phyloP scores from a whole-genome alignment of 176 grass and related monocot species.

The Triticum monococcum region DNA sequence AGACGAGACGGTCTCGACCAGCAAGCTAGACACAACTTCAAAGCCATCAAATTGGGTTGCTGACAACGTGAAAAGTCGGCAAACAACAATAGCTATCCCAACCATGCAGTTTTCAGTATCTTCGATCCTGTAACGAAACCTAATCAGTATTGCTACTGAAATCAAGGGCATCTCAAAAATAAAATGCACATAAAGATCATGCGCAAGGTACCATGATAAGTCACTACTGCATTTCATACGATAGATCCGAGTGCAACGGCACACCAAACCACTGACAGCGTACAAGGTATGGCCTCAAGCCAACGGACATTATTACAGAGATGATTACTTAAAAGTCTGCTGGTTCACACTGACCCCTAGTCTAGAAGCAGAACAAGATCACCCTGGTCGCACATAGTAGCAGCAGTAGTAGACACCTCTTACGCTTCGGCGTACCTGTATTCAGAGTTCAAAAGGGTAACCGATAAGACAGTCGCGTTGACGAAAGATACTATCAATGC shows the following conservation, averaged over 20 bases:
- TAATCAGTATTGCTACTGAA: not conserved
- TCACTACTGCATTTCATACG: not conserved
- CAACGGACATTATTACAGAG: constrained; percentile 42
- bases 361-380: constrained; percentile 31
- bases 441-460: constrained; percentile 13
- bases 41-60: too few relatives aligned
- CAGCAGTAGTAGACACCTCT: constrained; percentile 4
- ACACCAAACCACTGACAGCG: not conserved
- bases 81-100: too few relatives aligned
- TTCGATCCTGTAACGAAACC: too few relatives aligned
- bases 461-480: not conserved
- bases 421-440: constrained; percentile 68
- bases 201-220: not conserved
- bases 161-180: not conserved
- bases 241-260: not conserved
- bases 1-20: too few relatives aligned
- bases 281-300: constrained; percentile 5
- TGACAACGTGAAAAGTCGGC: too few relatives aligned
- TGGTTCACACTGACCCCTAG: constrained; percentile 22
- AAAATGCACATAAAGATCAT: not conserved
- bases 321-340: constrained; percentile 22
- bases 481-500: not conserved
- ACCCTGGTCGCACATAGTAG: not conserved
- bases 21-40: too few relatives aligned
- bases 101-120: too few relatives aligned